Evolutionary conservation across 2,329 filamentous ascomycete genomes (phyloP).

Genomic region (Periglandula ipomoeae): DNA sequence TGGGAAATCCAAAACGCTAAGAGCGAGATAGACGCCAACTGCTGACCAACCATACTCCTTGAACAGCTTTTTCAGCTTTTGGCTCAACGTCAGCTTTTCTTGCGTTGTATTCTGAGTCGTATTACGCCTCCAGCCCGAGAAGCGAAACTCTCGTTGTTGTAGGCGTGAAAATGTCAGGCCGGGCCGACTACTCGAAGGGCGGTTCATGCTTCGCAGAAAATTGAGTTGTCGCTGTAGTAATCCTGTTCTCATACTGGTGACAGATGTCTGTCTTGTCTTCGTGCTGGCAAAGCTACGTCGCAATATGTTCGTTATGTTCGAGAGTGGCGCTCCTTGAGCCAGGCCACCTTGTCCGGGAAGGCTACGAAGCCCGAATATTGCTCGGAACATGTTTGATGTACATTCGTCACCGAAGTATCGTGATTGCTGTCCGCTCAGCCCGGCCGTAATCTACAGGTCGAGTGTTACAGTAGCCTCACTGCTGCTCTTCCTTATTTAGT

Average conservation of each 20-base stretch:
- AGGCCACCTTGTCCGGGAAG: slow-evolving; percentile 13
- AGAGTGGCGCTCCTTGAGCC: slow-evolving; percentile 12
- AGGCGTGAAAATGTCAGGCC: slow-evolving; percentile 14
- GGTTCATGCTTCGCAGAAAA: background rate
- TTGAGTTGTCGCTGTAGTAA: background rate
- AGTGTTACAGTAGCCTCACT: too few species aligned
- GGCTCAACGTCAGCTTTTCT: slow-evolving; percentile 46
- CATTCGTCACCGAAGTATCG: background rate
- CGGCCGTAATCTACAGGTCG: too few species aligned
- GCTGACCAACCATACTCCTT: slow-evolving; percentile 93
- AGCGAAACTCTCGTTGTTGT: slow-evolving; percentile 24
- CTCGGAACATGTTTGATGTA: slow-evolving; percentile 16
- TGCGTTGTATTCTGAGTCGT: slow-evolving; percentile 15
- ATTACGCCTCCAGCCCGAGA: slow-evolving; percentile 23
- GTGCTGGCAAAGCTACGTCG: slow-evolving; percentile 19
- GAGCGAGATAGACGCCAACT: slow-evolving; percentile 75
- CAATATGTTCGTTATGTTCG: slow-evolving; percentile 19
- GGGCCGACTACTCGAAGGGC: slow-evolving; percentile 7
- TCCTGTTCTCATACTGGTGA: background rate
- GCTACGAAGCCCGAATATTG: slow-evolving; percentile 15
- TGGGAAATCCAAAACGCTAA: slow-evolving; percentile 85
- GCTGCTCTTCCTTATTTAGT: too few species aligned
- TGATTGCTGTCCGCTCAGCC: too few species aligned
- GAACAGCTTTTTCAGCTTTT: slow-evolving; percentile 71
- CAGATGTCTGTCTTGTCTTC: slow-evolving; percentile 12